Percentiles rank a stretch among this genome's conserved stretches.
These are phyloP conservation scores for Ophiocordyceps australis DNA, from an alignment of 2,329 filamentous ascomycete species.

Conservation along the genomic window DNA sequence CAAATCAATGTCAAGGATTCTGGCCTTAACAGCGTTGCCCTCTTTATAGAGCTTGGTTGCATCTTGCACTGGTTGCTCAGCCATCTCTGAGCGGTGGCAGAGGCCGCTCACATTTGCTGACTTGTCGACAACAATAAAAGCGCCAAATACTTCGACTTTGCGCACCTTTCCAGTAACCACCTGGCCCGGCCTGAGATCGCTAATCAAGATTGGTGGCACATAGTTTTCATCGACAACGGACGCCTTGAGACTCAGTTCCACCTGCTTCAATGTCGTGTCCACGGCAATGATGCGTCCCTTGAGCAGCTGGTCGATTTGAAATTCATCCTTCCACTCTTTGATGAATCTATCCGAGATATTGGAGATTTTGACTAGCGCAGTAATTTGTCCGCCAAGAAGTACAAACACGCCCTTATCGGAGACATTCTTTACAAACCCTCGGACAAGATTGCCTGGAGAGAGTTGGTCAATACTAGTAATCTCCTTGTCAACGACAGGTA, in stretches of 20 bases:
- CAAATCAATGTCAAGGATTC: slow-evolving; percentile 60
- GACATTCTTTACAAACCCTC: slow-evolving; percentile 85
- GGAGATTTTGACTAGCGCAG: slow-evolving; percentile 66
- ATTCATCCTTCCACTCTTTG: slow-evolving; percentile 89
- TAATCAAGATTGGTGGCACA: slow-evolving; percentile 51
- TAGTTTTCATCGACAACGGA: slow-evolving; percentile 71
- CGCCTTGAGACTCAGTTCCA: slow-evolving; percentile 75
- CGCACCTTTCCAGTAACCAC: slow-evolving; percentile 77
- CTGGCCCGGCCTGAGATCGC: slow-evolving; percentile 64
- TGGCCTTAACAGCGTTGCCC: slow-evolving; percentile 86
- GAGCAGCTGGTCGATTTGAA: slow-evolving; percentile 78
- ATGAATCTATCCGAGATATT: slow-evolving; percentile 82
- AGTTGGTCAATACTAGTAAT: slow-evolving; percentile 55
- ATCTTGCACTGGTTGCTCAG: slow-evolving; percentile 64
- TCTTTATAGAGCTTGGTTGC: slow-evolving; percentile 79
- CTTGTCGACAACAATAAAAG: slow-evolving; percentile 79
- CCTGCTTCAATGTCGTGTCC: slow-evolving; percentile 47
- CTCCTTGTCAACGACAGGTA: slow-evolving; percentile 66
- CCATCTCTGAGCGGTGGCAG: slow-evolving; percentile 85
- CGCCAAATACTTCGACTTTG: slow-evolving; percentile 88
- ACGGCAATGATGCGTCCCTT: slow-evolving; percentile 67
- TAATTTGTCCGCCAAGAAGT: slow-evolving; percentile 61
- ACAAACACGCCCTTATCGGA: slow-evolving; percentile 82
- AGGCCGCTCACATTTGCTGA: slow-evolving; percentile 82
- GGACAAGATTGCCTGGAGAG: slow-evolving; percentile 58